Conservation (phyloP, 495 filamentous ascomycete genomes). For the Elasticomyces elasticus region DNA sequence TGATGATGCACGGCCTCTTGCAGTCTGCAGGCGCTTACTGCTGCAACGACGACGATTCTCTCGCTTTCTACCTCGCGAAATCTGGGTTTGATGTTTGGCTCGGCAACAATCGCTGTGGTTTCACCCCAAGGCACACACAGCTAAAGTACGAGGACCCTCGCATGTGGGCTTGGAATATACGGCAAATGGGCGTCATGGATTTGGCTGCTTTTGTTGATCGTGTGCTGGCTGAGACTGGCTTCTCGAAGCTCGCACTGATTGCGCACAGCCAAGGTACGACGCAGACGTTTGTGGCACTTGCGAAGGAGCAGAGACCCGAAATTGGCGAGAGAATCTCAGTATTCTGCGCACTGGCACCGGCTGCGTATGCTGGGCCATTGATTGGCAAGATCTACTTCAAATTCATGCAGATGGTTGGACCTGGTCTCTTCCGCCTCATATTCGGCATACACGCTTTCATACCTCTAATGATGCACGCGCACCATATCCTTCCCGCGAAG, state of each 20-base stretch:
- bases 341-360: constrained; percentile 87
- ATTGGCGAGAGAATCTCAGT: constrained; percentile 76
- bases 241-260: constrained; percentile 72
- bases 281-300: constrained; percentile 77
- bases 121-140: constrained; percentile 61
- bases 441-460: constrained; percentile 96
- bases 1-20: constrained; percentile 80
- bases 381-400: constrained; percentile 84
- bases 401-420: constrained; percentile 76
- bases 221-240: constrained; percentile 73
- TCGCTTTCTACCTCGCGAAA: constrained; percentile 89
- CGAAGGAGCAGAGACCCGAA: constrained; percentile 86
- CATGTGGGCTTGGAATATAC: constrained; percentile 97
- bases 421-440: constrained; percentile 63
- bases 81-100: constrained; percentile 95
- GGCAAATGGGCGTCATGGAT: constrained; percentile 86
- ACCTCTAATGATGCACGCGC: constrained; percentile 87
- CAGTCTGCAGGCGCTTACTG: constrained; percentile 86
- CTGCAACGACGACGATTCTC: constrained; percentile 76
- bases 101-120: constrained; percentile 88
- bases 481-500: constrained; percentile 47
- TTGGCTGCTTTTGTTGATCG: constrained; percentile 79
- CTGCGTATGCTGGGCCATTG: constrained; percentile 80
- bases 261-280: constrained; percentile 91
- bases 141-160: constrained; percentile 67